A percentile compares a stretch with the other conserved stretches of the same genome.
Conservation (phyloP, 2,329 filamentous ascomycete species). For the Metarhizium brunneum region DNA sequence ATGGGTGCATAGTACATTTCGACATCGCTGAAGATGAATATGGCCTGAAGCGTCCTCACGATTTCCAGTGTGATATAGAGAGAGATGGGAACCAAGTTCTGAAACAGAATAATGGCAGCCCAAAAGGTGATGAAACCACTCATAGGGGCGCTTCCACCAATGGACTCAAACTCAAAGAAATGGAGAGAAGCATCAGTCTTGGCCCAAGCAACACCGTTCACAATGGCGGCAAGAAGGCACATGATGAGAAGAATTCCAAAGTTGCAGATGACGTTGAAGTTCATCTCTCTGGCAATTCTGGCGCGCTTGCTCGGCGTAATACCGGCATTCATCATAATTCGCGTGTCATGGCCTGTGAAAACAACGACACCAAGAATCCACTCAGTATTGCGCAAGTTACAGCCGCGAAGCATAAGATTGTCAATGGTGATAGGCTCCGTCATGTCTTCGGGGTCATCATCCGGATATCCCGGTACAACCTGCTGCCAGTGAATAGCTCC, state of each 20-base stretch:
- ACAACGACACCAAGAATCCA: constrained; percentile 90
- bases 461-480: constrained; percentile 50
- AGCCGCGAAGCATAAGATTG: constrained; percentile 87
- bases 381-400: constrained; percentile 88
- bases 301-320: constrained; percentile 91
- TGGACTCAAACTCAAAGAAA: constrained; percentile 80
- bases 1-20: constrained; percentile 96
- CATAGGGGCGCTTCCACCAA: constrained; percentile 63
- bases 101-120: constrained; percentile 88
- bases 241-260: constrained; percentile 83
- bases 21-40: constrained; percentile 95
- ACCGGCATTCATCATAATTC: constrained; percentile 98
- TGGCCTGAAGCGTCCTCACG: constrained; percentile 81
- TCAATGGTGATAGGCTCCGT: constrained; percentile 90
- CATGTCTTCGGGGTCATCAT: constrained; percentile 63
- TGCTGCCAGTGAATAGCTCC: constrained; percentile 85
- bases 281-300: constrained; percentile 83
- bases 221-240: constrained; percentile 77
- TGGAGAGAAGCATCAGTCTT: constrained; percentile 63
- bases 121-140: constrained; percentile 96
- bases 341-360: constrained; percentile 93
- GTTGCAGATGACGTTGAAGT: constrained; percentile 97
- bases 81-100: constrained; percentile 97
- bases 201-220: constrained; percentile 76
- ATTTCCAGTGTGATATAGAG: constrained; percentile 97